Percentiles rank a stretch among this genome's conserved stretches.
These are phyloP conservation scores for Fraxinus americana DNA, from an alignment of 257 asterid genomes.

Conservation along the genomic window DNA sequence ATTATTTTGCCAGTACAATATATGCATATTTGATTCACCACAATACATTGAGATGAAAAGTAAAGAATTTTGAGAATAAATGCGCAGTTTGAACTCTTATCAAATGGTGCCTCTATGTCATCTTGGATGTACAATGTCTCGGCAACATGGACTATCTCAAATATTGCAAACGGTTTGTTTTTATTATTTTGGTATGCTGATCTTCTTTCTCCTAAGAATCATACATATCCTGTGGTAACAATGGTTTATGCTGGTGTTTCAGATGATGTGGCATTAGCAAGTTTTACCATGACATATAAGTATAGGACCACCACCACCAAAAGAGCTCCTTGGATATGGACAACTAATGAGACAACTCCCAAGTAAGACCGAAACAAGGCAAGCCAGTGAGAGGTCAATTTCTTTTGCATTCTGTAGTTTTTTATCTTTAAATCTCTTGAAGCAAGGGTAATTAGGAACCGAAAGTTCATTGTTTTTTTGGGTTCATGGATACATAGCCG, in stretches of 20 bases:
- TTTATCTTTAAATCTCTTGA: not conserved
- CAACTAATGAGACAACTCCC: constrained; percentile 31
- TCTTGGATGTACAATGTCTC: constrained; percentile 44
- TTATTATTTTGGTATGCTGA: constrained; percentile 1
- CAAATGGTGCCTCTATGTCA: constrained; percentile 36
- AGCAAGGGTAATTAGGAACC: not conserved
- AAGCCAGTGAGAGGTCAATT: constrained; percentile 54
- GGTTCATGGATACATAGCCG: not conserved
- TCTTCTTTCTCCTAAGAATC: constrained; percentile 7
- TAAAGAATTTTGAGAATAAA: too few relatives aligned
- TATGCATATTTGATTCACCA: too few relatives aligned
- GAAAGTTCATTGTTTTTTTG: not conserved
- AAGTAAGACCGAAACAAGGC: constrained; percentile 34
- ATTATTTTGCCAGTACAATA: too few relatives aligned
- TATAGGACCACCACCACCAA: too few relatives aligned
- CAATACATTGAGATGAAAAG: too few relatives aligned
- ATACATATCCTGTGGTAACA: not conserved
- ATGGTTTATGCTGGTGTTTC: constrained; percentile 20
- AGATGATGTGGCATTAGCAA: constrained; percentile 52
- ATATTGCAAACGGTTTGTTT: constrained; percentile 47
- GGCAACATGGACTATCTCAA: constrained; percentile 40
- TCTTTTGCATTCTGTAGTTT: not conserved
- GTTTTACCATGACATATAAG: constrained; percentile 13
- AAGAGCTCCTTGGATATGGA: constrained; percentile 5
- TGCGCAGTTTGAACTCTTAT: too few relatives aligned